Base-by-base conservation (phyloP, 345 rosid genomes). In the Populus davidiana region DNA sequence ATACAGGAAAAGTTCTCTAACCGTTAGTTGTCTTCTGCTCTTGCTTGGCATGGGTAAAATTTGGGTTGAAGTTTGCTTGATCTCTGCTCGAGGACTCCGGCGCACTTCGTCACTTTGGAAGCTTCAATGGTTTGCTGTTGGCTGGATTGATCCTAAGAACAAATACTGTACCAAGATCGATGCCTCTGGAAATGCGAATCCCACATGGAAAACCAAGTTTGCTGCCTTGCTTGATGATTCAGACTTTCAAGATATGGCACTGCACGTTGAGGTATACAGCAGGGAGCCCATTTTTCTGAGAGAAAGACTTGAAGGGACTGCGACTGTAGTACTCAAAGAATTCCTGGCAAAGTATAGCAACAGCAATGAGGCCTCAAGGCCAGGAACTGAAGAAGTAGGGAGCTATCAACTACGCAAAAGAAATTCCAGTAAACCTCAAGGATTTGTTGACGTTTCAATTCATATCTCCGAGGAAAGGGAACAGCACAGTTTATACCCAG, bases 101-200 rank as follows among this genome's bases (percentile, higher is more conserved):
- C 87, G 85, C 12, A 82, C 94, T 8, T 86, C 91, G 1, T 88
- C 92, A 0, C 85, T 90, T 67, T 91, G 96, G 90, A 95, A 92
- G 85, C 89, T 88, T 50, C 99, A 95, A n/a, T 93, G 98, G 97
- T 92, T 83, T 74, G 97, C 97, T 5, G 96, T 91, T 50, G 98
- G 98, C 2, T 95, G 99, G 98, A 82, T 92, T 50, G 90, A 93
- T 80, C 96, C 97, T 31, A 85, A 87, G 78, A 83, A 90, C 85
- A 95, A 92, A 85, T 95, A 95, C 75, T 92, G 97, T 81, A 89
- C 99, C 74, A 87, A 88, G 82, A 84, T 95, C 27, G 92, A 91
- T 83, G 86, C 87, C 80, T 83, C 93, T 13, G 91, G 93, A 76
- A 87, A 86, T 65, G 84, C 89, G 61, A 91, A 91, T 70, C 97